Percentiles rank a stretch among this genome's conserved stretches.
Evolutionary conservation across 208 protist genomes (phyloP).

Genomic region (Tritrichomonas musculus): DNA sequence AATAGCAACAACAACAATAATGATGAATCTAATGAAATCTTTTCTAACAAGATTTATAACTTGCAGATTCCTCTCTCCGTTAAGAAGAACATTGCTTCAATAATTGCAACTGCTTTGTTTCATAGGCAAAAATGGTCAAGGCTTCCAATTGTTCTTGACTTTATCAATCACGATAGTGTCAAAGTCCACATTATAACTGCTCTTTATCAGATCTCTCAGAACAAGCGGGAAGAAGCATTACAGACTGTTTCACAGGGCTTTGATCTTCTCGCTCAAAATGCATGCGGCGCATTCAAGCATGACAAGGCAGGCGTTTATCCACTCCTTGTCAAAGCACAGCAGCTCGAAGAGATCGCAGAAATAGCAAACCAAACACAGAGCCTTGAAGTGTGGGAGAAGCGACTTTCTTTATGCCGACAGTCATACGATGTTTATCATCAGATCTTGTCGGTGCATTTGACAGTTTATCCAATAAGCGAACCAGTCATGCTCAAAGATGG

Average conservation of each 20-base stretch:
- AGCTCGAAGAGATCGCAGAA: neutral
- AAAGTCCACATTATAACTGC: neutral
- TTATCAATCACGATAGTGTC: neutral
- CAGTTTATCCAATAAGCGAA: neutral
- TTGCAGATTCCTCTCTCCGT: neutral
- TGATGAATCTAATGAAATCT: neutral
- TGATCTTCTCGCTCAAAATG: neutral
- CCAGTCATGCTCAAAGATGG: neutral
- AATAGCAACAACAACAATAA: neutral
- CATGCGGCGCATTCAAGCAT: neutral
- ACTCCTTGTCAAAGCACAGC: neutral
- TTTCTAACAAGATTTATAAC: neutral
- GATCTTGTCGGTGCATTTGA: neutral
- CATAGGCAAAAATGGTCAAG: neutral
- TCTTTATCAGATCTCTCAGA: neutral
- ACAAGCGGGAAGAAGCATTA: neutral
- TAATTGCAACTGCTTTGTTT: constrained; percentile 9
- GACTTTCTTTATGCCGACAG: neutral
- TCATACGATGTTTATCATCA: neutral
- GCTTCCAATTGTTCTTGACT: neutral
- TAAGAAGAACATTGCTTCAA: neutral
- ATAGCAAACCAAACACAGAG: neutral
- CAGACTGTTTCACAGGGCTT: neutral
- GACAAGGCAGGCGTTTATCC: neutral
- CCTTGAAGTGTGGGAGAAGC: neutral